Percentiles rank a stretch among this genome's conserved stretches.
Conservation (phyloP, 1,284 basidiomycete species). For the Schizopora paradoxa region DNA sequence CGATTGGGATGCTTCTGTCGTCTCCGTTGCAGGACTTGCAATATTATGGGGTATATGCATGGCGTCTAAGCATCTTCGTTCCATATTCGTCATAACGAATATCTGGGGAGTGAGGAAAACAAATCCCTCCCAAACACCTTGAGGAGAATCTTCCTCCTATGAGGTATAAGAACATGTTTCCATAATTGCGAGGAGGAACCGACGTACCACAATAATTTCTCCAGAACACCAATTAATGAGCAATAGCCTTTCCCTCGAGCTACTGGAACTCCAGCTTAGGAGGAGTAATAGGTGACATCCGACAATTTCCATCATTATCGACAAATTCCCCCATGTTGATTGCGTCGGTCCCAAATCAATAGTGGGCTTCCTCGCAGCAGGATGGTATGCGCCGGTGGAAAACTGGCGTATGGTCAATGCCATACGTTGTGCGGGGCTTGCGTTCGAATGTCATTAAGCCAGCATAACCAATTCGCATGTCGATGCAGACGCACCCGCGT, state of each 20-base stretch:
- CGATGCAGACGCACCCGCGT: not conserved
- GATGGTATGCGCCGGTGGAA: constrained; percentile 38
- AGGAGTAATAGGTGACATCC: constrained; percentile 42
- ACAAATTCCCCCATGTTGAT: constrained; percentile 21
- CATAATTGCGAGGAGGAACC: constrained; percentile 30
- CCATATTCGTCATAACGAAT: constrained; percentile 38
- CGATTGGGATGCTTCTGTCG: too few species aligned
- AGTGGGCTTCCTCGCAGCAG: constrained; percentile 32
- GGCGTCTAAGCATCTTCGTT: constrained; percentile 33
- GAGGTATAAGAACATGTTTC: constrained; percentile 3
- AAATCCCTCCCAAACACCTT: constrained; percentile 34
- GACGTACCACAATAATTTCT: constrained; percentile 6
- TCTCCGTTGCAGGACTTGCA: constrained; percentile 16
- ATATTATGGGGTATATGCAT: constrained; percentile 32
- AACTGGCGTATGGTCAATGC: constrained; percentile 30
- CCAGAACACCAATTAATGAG: constrained; percentile 17
- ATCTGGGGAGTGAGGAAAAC: constrained; percentile 36
- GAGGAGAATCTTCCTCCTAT: constrained; percentile 25
- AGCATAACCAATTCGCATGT: constrained; percentile 24
- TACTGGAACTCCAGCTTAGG: constrained; percentile 26
- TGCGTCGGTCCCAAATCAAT: constrained; percentile 28
- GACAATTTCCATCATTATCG: constrained; percentile 42
- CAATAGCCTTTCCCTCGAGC: constrained; percentile 3
- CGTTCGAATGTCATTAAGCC: too few species aligned
- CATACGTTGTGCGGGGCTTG: too few species aligned